Evolutionary conservation across 441 rosid genomes (phyloP), one percentile per base, ranked within the genome.

Genomic region (Erysimum pusillum): DNA sequence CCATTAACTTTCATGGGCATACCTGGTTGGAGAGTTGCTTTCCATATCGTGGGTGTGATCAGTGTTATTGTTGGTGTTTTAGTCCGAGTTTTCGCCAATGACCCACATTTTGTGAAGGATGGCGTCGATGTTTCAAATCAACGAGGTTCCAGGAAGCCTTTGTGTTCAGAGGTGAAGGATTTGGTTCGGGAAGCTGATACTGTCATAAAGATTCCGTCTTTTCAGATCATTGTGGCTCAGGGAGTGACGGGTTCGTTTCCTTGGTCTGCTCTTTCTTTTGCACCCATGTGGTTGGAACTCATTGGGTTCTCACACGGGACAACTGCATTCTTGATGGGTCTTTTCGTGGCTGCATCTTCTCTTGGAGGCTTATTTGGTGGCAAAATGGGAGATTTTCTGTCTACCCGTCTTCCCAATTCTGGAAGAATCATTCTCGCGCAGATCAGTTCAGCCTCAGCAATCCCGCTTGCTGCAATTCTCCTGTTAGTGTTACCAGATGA

Each of bases 271-370:
- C 28, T 94, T 77, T 85, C 96, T 60, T 91, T 90, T 79, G 87
- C 94, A 14, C 83, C 96, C 0, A 89, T 93, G 97, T 91, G 97
- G 96, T 80, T 91, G 71, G 98, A 93, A 79, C 94, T 91, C 13
- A 78, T 83, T 9, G 97, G 96, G 22, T 87, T 91, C 81, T 91
- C 97, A 49, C 98, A 90, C 20, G 69, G 83, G 49, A 69, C 64
- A 75, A 91, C 97, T 31, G 97, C 94, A 1, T 71, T 87, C 79
- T 84, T 93, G 36, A 68, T 86, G 22, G 87, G 86, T 45, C 61
- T 87, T 54, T 90, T 93, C 45, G 91, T 90, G 34, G 76, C 85
- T 80, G 85, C 92, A 31, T 54, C 85, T 75, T 90, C 97, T 38
- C 75, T 90, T 17, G 98, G 93, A 5, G 94, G 94, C 18, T 83